Conservation (phyloP, 2,329 filamentous ascomycete species). For the Colletotrichum limetticola region DNA sequence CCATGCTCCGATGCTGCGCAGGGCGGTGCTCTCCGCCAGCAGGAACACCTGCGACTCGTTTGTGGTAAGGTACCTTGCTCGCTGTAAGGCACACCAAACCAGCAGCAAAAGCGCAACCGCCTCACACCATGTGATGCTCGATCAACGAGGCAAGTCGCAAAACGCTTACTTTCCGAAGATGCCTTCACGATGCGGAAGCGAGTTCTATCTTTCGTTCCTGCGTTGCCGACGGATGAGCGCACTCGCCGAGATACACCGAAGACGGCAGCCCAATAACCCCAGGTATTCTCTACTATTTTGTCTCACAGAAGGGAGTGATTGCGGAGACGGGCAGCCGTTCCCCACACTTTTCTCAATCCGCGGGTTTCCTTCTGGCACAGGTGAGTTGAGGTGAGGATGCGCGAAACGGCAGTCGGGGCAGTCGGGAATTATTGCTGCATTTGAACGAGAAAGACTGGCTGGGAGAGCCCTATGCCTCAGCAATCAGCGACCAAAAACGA, state of each 20-base stretch:
- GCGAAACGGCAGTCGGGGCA: constrained; percentile 9
- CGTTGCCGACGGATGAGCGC: neutral
- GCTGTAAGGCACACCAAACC: neutral
- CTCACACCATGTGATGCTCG: neutral
- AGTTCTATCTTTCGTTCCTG: neutral
- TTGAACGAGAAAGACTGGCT: neutral
- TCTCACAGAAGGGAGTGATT: neutral
- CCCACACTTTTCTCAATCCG: neutral
- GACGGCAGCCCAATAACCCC: neutral
- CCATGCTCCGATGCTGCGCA: neutral
- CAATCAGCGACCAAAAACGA: neutral
- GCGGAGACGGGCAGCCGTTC: constrained; percentile 12
- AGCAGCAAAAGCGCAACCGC: neutral
- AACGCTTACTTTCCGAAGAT: neutral
- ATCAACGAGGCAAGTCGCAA: neutral
- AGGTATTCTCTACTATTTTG: constrained; percentile 2
- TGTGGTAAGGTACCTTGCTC: neutral
- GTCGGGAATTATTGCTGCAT: constrained; percentile 32
- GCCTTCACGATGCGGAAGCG: neutral
- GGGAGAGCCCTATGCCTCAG: neutral
- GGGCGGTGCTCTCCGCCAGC: neutral
- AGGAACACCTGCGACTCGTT: constrained; percentile 3
- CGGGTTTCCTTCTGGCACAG: neutral
- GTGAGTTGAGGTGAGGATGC: constrained; percentile 1
- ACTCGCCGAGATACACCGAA: constrained; percentile 20